Evolutionary conservation across 768 basidiomycete genomes (phyloP), one percentile per base, ranked within the genome.

Genomic region (Trametes sanguinea): DNA sequence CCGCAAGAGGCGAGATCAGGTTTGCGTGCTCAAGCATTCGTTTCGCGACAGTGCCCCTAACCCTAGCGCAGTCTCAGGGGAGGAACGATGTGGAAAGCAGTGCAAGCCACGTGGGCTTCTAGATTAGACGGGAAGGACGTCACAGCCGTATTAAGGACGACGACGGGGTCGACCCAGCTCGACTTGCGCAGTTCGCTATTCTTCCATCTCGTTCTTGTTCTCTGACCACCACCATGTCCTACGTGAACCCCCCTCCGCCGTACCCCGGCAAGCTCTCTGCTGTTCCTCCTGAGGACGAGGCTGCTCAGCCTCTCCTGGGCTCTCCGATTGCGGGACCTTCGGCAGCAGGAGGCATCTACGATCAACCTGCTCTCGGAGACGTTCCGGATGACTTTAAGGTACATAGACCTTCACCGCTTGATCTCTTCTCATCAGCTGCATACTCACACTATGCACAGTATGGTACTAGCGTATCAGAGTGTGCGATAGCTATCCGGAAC

Each of bases 301-400:
- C 65, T 0, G 44, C 66, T 7, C 66, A 89, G 62, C 90, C 89
- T 1, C 76, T 93, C 40, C 79, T 90, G 29, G 80, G 79, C 44
- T 66, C 61, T 29, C 59, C 67, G 0, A 56, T 62, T 14, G 72
- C 76, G 10, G 76, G 81, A 17, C 78, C 83, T 56, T 64, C 68
- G 2, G 78, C 81, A 61, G 73, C 73, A 16, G 79, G 80, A 32
- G 86, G 77, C n/a, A 81, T 86, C 66, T 90, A 83, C 65, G 84
- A 94, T 75, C 91, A 94, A 67, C 87, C 92, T 5, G 79, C 76
- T 30, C 77, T 76, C 37, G 91, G 83, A 50, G 93, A 94, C 65
- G 69, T 94, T 50, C 93, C 92, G 0, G 95, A 96, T 69, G 95
- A 97, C 74, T 97, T 97, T 85, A 94, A 95, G 84, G 92, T 92